Percentiles rank a stretch among this genome's conserved stretches.
Conservation (phyloP, 495 filamentous ascomycete species). For the Polyplosphaeria fusca region DNA sequence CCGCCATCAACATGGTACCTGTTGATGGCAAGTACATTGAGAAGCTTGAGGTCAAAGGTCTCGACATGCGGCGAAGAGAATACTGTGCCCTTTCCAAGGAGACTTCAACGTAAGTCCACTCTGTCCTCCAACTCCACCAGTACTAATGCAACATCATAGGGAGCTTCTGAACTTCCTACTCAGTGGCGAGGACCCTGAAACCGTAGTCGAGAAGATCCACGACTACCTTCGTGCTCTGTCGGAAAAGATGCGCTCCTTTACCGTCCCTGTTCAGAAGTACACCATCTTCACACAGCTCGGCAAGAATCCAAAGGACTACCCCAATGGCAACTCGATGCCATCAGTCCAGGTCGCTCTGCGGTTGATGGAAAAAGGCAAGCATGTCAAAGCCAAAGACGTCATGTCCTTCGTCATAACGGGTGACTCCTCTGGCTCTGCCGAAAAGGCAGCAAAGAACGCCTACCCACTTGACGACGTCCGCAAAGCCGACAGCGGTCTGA, state of each 20-base stretch:
- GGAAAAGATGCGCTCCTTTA: constrained; percentile 73
- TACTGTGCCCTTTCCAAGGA: constrained; percentile 95
- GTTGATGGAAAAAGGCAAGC: constrained; percentile 82
- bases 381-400: constrained; percentile 85
- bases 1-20: constrained; percentile 89
- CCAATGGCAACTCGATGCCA: constrained; percentile 91
- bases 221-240: constrained; percentile 83
- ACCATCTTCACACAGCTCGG: constrained; percentile 97
- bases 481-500: constrained; percentile 67
- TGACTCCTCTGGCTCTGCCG: constrained; percentile 66
- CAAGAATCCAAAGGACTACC: constrained; percentile 88
- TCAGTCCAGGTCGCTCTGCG: constrained; percentile 92
- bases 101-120: constrained; percentile 60
- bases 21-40: constrained; percentile 85
- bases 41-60: constrained; percentile 95
- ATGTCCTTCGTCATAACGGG: constrained; percentile 92
- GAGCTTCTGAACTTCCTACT: constrained; percentile 82
- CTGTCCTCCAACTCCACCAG: not conserved
- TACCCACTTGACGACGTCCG: constrained; percentile 82
- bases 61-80: constrained; percentile 96
- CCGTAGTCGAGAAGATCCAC: constrained; percentile 84
- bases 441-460: constrained; percentile 79
- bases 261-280: constrained; percentile 77
- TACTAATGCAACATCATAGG: constrained; percentile 21
- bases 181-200: constrained; percentile 87